Base-by-base conservation (phyloP, 768 basidiomycete species). In the Russula emetica region DNA sequence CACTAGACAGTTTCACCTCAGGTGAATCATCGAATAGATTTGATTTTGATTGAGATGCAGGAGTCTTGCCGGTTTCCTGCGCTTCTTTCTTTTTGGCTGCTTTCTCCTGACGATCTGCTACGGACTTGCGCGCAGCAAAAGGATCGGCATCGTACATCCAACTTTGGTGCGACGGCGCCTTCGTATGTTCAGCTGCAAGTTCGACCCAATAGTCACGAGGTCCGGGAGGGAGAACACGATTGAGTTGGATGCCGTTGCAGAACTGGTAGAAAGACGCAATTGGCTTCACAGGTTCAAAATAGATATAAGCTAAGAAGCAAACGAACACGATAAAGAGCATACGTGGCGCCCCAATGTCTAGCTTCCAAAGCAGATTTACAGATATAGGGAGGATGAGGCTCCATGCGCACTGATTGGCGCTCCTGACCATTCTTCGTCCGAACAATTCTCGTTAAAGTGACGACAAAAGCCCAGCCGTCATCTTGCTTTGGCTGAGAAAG, bases 131-230 rank as follows among this genome's bases (percentile, higher is more conserved):
- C 7, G 91, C 90, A 20, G 82, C 80, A 70, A 94, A 96, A 2
- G 93, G 94, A 77, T 96, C 92, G 7, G 85, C 77, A n/a, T 84
- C 81, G 69, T 90, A 96, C 83, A 92, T 88, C 93, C 93, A 95
- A 56, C 80, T 82, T 71, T 84, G 80, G 72, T 93, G 89, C 3
- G 84, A 80, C 1, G 86, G 85, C 3, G 80, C 79, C 20, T 73
- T 73, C 67, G 86, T 87, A 68, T 92, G 91, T 70, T 92, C 87
- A 2, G 74, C 74, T 9, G 84, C 84, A 1, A 97, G 76, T 68
- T 85, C 79, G 57, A 83, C 82, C 94, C 94, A 97, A 73, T 95
- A 97, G 22, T 93, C 89, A 51, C 90, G 81, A 40, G 93, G 90
- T 9, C 87, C 86, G 2, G 90, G 85, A 18, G 95, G 95, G 16